Evolutionary conservation across 2,329 filamentous ascomycete species (phyloP), one percentile per base, ranked within the genome.

Genomic region (Claviceps lovelessii): DNA sequence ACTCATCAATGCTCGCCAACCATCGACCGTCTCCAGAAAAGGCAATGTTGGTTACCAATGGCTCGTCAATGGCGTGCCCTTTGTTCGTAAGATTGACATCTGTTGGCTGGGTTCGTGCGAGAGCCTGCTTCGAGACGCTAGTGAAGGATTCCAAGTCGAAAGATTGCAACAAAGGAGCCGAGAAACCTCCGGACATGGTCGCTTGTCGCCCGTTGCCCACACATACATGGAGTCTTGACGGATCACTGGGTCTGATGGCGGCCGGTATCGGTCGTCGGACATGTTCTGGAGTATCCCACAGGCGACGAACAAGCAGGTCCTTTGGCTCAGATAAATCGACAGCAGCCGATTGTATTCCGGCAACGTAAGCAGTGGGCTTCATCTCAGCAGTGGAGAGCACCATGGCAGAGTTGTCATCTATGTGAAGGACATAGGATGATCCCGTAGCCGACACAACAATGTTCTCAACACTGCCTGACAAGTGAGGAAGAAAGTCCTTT

Each of bases 321-420:
- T 79, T 76, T 11, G 76, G 75, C 5, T 70, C 71, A 17, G 71
- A 69, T 23, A 73, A 71, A 42, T 76, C 72, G n/a, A 78, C 68
- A 5, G 78, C 73, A 17, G 77, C 72, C 4, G 78, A 76, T 67
- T 96, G 90, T 46, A 97, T 80, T 1, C 91, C 90, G 23, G 87
- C 85, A 56, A 96, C 80, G 63, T 90, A 93, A 19, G 87, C 81
- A 17, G 84, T 89, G 5, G 93, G 88, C 65, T 86, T 83, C 67
- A 97, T 76, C 68, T 97, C 90, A 13, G 88, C 83, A 4, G 93
- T 96, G 2, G 91, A 95, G 17, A 98, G 69, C 7, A 96, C 76
- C 78, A 97, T 91, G 54, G 85, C 76, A 1, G 90, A 95, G 69
- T 98, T 98, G 68, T 97, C 91, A 33, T 90, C 88, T 52, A 97